A percentile compares a stretch with the other conserved stretches of the same genome.
Evolutionary conservation across 305 asterid species (phyloP).

Genomic region (Euphrasia arctica): DNA sequence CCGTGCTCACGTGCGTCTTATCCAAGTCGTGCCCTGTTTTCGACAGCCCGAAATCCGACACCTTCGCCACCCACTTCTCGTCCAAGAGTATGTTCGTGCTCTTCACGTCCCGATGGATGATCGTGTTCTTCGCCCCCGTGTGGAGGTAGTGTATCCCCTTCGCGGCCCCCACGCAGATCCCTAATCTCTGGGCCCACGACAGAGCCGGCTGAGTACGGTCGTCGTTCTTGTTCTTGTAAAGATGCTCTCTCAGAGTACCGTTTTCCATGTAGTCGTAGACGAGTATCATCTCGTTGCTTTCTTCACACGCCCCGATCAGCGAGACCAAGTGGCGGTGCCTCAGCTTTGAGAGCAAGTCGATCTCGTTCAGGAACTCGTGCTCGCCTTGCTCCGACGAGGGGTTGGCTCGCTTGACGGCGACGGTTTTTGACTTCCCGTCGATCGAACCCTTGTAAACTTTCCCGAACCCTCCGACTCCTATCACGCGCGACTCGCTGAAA

Average conservation of each 20-base stretch:
- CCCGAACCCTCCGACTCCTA: conserved; percentile 92
- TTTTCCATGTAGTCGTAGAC: conserved; percentile 77
- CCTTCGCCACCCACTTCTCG: conserved; percentile 66
- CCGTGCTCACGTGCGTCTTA: conserved; percentile 63
- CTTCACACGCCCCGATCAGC: conserved; percentile 72
- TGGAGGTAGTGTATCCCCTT: conserved; percentile 80
- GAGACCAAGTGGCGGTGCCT: conserved; percentile 76
- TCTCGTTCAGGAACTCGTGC: conserved; percentile 70
- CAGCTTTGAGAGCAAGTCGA: conserved; percentile 66
- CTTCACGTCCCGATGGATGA: conserved; percentile 79
- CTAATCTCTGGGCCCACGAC: conserved; percentile 56
- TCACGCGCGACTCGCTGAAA: conserved; percentile 49
- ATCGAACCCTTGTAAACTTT: conserved; percentile 63
- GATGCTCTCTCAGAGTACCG: conserved; percentile 70
- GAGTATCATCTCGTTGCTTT: conserved; percentile 66
- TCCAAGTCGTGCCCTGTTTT: conserved; percentile 44
- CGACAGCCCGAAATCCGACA: conserved; percentile 75
- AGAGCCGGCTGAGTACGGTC: conserved; percentile 4
- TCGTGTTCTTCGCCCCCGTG: conserved; percentile 64
- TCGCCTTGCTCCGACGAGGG: conserved; percentile 67
- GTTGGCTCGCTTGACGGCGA: conserved; percentile 64
- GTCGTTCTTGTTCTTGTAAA: conserved; percentile 29
- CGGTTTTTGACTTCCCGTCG: conserved; percentile 38
- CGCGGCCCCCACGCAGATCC: conserved; percentile 69
- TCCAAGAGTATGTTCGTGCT: conserved; percentile 61